phyloP scores from a whole-genome alignment of 2,329 filamentous ascomycete genomes.

The Sporothrix curviconia region DNA sequence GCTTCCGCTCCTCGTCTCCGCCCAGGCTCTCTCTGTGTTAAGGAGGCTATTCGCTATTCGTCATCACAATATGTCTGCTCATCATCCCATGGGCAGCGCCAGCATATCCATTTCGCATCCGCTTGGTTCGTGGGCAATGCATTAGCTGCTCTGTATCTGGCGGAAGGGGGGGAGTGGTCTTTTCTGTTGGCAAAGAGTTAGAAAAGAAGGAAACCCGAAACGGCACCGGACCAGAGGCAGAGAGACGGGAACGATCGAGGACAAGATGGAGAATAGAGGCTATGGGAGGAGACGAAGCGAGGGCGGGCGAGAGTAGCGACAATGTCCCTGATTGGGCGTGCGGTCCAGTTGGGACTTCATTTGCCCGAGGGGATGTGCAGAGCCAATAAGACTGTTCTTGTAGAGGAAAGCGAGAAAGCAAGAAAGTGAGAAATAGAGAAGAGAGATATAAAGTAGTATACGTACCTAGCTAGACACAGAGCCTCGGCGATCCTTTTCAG shows the following conservation, averaged over 20 bases:
- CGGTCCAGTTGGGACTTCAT: background rate
- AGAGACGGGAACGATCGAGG: background rate
- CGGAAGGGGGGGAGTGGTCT: background rate
- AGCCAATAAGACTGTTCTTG: background rate
- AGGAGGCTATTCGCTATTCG: conserved; percentile 3
- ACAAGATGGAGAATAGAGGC: background rate
- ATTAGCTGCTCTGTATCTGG: background rate
- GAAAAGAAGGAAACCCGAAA: background rate
- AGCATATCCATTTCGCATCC: background rate
- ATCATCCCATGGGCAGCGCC: background rate
- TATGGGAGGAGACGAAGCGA: background rate
- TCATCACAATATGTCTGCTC: background rate
- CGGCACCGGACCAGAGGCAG: background rate
- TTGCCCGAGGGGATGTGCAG: background rate
- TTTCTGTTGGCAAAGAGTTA: background rate
- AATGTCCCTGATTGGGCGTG: background rate
- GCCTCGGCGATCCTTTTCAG: background rate
- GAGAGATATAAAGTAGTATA: background rate
- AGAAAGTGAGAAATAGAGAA: background rate
- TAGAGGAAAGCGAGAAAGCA: background rate
- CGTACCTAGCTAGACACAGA: conserved; percentile 3
- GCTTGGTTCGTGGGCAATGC: background rate
- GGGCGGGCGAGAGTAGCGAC: background rate
- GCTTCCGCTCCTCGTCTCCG: background rate
- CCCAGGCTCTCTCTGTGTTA: background rate